These are phyloP conservation scores for Blastobotrys robertii DNA, from an alignment of 805 yeast species.

Conservation along the genomic window DNA sequence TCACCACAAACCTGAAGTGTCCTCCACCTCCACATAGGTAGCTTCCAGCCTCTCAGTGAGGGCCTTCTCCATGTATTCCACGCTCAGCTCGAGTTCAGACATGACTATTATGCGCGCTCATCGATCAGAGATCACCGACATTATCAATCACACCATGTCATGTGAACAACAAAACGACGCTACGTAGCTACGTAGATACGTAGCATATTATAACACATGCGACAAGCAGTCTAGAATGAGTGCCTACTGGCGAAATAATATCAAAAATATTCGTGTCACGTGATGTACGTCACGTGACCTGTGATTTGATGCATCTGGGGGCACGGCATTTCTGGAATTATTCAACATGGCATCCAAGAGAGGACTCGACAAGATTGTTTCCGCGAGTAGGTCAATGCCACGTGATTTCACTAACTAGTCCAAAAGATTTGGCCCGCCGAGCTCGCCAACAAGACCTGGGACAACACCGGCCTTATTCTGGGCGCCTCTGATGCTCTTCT, in stretches of 20 bases:
- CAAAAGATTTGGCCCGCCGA: constrained; percentile 71
- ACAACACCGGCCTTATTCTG: constrained; percentile 84
- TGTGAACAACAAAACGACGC: neutral
- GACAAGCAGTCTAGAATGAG: neutral
- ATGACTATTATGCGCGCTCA: constrained; percentile 1
- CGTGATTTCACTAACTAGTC: constrained; percentile 27
- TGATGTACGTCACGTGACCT: neutral
- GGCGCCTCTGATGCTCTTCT: constrained; percentile 34
- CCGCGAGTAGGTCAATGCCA: constrained; percentile 11
- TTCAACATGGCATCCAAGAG: constrained; percentile 29
- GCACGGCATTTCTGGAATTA: neutral
- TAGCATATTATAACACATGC: neutral
- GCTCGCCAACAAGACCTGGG: constrained; percentile 87
- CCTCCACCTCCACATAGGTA: constrained; percentile 58
- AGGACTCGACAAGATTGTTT: constrained; percentile 29
- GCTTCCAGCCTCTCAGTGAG: constrained; percentile 54
- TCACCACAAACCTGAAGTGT: constrained; percentile 39
- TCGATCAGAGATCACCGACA: neutral
- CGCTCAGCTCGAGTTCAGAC: constrained; percentile 5
- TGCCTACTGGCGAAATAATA: neutral
- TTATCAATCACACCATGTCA: neutral
- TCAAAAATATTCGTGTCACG: neutral
- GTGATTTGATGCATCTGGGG: neutral
- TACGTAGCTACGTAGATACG: neutral
- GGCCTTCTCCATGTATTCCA: constrained; percentile 34